Evolutionary conservation across 2,329 filamentous ascomycete genomes (phyloP).

Genomic region (Periglandula ipomoeae): DNA sequence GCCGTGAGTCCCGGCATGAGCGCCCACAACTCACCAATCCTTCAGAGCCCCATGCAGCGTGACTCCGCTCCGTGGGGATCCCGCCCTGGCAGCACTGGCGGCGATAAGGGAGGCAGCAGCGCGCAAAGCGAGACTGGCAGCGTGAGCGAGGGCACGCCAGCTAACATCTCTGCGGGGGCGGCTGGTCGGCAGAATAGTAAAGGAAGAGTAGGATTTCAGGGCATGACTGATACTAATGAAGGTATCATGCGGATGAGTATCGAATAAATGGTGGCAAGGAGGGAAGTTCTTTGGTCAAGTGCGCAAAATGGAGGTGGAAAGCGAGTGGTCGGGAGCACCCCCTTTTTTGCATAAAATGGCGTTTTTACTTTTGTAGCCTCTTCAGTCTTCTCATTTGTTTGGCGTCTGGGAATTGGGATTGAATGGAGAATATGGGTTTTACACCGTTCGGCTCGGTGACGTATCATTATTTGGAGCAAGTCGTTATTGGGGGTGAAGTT

Average conservation of each 20-base stretch:
- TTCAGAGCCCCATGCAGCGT: slow-evolving; percentile 73
- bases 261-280: slow-evolving; percentile 42
- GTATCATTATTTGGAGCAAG: no score
- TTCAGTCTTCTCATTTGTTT: no score
- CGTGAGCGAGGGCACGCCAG: slow-evolving; percentile 19
- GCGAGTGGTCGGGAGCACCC: no score
- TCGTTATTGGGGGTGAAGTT: no score
- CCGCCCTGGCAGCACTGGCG: slow-evolving; percentile 53
- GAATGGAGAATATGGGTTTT: no score
- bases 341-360: no score
- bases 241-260: slow-evolving; percentile 97
- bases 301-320: no score
- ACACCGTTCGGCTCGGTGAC: no score
- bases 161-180: slow-evolving; percentile 22
- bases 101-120: slow-evolving; percentile 40
- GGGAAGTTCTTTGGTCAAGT: no score
- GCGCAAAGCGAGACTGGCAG: slow-evolving; percentile 43
- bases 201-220: slow-evolving; percentile 70
- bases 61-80: slow-evolving; percentile 66
- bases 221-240: slow-evolving; percentile 93
- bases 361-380: no score
- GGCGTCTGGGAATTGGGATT: no score
- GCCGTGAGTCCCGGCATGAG: slow-evolving; percentile 90
- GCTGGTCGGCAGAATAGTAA: slow-evolving; percentile 41
- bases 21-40: slow-evolving; percentile 78